Evolutionary conservation across 306 rosid genomes (phyloP).

Genomic region (Quercus parvula): DNA sequence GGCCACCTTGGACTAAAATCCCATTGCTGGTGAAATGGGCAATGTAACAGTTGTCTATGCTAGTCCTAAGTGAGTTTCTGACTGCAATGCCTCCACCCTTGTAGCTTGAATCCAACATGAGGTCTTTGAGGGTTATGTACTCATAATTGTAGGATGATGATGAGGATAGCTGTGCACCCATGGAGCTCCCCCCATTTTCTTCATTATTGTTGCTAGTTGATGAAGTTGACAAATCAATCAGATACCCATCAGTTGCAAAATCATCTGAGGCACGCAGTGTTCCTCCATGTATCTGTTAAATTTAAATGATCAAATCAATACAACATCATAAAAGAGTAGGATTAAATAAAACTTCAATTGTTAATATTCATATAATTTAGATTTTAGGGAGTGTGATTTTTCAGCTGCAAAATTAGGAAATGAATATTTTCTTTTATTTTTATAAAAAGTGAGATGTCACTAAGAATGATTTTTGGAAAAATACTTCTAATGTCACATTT

Average conservation of each 20-base stretch:
- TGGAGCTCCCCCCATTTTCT: constrained; percentile 14
- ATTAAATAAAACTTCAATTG: constrained; percentile 1
- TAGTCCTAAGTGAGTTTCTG: constrained; percentile 67
- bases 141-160: constrained; percentile 70
- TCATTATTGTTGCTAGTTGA: constrained; percentile 16
- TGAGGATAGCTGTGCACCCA: constrained; percentile 20
- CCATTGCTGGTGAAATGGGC: constrained; percentile 81
- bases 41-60: constrained; percentile 83
- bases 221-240: constrained; percentile 64
- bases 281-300: constrained; percentile 86
- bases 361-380: not conserved
- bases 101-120: constrained; percentile 72
- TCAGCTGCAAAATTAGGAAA: too few relatives aligned
- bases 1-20: constrained; percentile 67
- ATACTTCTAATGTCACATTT: too few relatives aligned
- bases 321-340: not conserved
- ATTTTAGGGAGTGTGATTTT: not conserved
- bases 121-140: constrained; percentile 64
- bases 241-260: constrained; percentile 55
- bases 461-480: too few relatives aligned
- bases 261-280: constrained; percentile 60
- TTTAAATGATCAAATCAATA: not conserved
- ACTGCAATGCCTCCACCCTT: constrained; percentile 84
- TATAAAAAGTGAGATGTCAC: too few relatives aligned
- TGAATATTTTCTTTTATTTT: too few relatives aligned